Evolutionary conservation across 345 rosid genomes (phyloP).

Genomic region (Populus alba): DNA sequence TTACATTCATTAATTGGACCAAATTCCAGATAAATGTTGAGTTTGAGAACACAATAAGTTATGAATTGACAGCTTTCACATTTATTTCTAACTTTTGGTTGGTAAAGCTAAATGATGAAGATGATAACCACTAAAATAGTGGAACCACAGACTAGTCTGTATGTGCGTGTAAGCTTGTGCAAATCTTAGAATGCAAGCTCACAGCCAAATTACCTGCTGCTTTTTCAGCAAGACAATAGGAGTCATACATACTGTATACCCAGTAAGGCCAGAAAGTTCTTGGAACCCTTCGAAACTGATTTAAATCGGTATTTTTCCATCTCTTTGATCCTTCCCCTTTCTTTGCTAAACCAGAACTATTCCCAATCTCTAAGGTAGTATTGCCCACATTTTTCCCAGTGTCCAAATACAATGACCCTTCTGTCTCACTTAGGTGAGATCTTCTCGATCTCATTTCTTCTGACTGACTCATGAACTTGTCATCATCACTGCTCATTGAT

Average conservation of each 20-base stretch:
- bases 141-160: background rate
- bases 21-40: background rate
- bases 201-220: constrained; percentile 64
- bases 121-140: background rate
- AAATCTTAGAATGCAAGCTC: background rate
- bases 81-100: background rate
- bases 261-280: constrained; percentile 85
- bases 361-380: constrained; percentile 26
- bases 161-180: background rate
- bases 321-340: constrained; percentile 33
- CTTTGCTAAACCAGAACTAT: constrained; percentile 28
- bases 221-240: constrained; percentile 78
- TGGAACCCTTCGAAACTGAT: constrained; percentile 43
- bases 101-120: background rate
- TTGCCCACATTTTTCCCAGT: constrained; percentile 26
- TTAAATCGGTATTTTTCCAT: constrained; percentile 31
- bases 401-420: constrained; percentile 25
- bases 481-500: constrained; percentile 72
- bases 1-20: background rate
- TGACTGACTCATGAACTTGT: constrained; percentile 31
- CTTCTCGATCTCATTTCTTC: constrained; percentile 37
- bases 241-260: constrained; percentile 84
- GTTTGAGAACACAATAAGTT: background rate
- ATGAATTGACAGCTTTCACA: background rate
- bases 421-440: constrained; percentile 25